These are phyloP conservation scores for Leishmania gerbilli DNA, from an alignment of 208 protist genomes.

Conservation along the genomic window DNA sequence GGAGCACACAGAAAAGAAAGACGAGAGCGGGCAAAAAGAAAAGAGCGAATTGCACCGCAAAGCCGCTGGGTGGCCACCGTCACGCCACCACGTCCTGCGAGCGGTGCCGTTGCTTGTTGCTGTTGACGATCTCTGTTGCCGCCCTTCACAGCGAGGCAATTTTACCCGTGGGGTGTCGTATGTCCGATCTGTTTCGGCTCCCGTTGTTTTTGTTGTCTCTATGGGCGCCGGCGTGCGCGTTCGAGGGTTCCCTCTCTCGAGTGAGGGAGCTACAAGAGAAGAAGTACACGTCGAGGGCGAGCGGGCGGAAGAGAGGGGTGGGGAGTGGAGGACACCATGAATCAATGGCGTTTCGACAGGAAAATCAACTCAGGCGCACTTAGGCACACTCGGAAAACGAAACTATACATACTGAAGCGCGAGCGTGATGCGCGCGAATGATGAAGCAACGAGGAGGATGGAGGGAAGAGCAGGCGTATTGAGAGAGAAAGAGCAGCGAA, in stretches of 20 bases:
- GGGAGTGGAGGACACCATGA: neutral
- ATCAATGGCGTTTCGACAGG: neutral
- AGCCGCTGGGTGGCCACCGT: neutral
- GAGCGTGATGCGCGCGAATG: neutral
- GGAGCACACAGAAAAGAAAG: neutral
- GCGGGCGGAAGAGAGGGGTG: neutral
- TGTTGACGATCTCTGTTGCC: neutral
- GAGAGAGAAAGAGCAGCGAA: neutral
- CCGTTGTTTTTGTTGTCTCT: neutral
- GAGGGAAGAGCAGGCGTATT: neutral
- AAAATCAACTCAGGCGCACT: neutral
- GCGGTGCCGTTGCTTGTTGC: neutral
- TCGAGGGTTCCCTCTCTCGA: neutral
- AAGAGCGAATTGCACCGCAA: constrained; percentile 1
- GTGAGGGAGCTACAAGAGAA: constrained; percentile 1
- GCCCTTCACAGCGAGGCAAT: neutral
- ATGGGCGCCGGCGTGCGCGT: neutral
- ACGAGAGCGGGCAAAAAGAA: constrained; percentile 11
- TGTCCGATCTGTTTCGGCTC: too few species aligned
- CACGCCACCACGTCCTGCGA: neutral
- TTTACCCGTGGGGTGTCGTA: neutral
- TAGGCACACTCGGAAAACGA: neutral
- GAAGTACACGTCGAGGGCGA: constrained; percentile 2
- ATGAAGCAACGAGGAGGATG: neutral
- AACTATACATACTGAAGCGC: neutral